These are phyloP conservation scores for Pseudogymnoascus sp. DNA, from an alignment of 2,329 filamentous ascomycete species.

Conservation along the genomic window DNA sequence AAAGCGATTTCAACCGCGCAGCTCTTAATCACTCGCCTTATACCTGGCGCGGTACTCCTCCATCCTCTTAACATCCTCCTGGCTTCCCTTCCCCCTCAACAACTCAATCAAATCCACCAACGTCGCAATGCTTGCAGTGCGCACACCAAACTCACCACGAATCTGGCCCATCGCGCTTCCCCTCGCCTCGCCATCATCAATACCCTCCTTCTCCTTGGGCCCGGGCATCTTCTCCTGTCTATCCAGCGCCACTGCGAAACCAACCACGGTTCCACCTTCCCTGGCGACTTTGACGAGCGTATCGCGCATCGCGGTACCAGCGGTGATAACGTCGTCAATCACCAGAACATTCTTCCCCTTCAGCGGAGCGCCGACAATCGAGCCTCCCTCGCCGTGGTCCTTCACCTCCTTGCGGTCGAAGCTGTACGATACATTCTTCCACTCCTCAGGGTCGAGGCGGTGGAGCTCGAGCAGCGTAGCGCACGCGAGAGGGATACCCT, in stretches of 20 bases:
- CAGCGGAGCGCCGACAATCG: conserved; percentile 54
- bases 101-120: conserved; percentile 71
- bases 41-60: conserved; percentile 61
- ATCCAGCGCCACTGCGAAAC: conserved; percentile 55
- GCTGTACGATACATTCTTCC: conserved; percentile 48
- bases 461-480: conserved; percentile 48
- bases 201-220: conserved; percentile 22
- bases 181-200: conserved; percentile 58
- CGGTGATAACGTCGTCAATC: conserved; percentile 63
- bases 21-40: conserved; percentile 43
- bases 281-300: conserved; percentile 53
- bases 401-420: conserved; percentile 63
- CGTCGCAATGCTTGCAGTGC: conserved; percentile 72
- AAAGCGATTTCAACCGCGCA: no score
- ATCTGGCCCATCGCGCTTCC: conserved; percentile 81
- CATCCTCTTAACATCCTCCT: conserved; percentile 54
- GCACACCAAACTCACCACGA: conserved; percentile 69
- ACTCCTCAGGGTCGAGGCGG: conserved; percentile 42
- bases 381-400: conserved; percentile 57
- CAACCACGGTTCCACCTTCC: conserved; percentile 53
- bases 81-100: conserved; percentile 51
- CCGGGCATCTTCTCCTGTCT: conserved; percentile 44
- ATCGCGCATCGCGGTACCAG: conserved; percentile 57
- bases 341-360: conserved; percentile 56
- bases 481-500: conserved; percentile 54